A percentile compares a stretch with the other conserved stretches of the same genome.
Conservation (phyloP, 2,329 filamentous ascomycete species). For the Cercospora nicotianae region DNA sequence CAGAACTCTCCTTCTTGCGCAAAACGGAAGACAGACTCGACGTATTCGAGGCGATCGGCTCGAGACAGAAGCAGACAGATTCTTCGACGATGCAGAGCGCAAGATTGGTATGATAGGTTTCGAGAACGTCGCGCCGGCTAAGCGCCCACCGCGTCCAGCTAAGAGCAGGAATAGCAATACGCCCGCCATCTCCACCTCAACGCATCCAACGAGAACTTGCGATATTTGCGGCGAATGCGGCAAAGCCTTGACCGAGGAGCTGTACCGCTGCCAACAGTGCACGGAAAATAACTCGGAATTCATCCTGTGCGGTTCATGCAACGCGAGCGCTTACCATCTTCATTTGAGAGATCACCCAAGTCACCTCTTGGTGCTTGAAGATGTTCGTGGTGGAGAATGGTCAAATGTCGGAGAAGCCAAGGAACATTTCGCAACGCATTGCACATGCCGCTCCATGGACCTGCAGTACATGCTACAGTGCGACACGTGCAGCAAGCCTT, state of each 20-base stretch:
- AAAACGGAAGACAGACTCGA: slow-evolving; percentile 6
- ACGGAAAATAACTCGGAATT: background rate
- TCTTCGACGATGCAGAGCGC: background rate
- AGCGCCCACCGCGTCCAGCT: background rate
- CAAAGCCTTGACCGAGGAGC: background rate
- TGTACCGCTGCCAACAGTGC: background rate
- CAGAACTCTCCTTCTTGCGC: slow-evolving; percentile 7
- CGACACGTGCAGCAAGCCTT: slow-evolving; percentile 10
- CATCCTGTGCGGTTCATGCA: slow-evolving; percentile 2
- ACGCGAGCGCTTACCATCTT: background rate
- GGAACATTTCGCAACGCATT: slow-evolving; percentile 4
- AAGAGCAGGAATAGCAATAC: background rate
- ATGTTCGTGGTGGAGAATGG: background rate
- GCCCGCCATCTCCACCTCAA: background rate
- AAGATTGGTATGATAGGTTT: background rate
- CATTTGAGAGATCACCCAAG: background rate
- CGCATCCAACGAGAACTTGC: background rate
- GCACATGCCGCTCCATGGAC: slow-evolving; percentile 12
- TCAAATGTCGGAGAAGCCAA: background rate
- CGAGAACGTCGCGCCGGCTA: background rate
- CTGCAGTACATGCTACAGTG: slow-evolving; percentile 20
- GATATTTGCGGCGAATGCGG: background rate
- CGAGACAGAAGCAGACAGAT: slow-evolving; percentile 5
- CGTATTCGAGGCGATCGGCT: slow-evolving; percentile 1
- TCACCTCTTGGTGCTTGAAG: background rate